Evolutionary conservation across 75 land plant species (phyloP).

Genomic region (Pinus taeda): DNA sequence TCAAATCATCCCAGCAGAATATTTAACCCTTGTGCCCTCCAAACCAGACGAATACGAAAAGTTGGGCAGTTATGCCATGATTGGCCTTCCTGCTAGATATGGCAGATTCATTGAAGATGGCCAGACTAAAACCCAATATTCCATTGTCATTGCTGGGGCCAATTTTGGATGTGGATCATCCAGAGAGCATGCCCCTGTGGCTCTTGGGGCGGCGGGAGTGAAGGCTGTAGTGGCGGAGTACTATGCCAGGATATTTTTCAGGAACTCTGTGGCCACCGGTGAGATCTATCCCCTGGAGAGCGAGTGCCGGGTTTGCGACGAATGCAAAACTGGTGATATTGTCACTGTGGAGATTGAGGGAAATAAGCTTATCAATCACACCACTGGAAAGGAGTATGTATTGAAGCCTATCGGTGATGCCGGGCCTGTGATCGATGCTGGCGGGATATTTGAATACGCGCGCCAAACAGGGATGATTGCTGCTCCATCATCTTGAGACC

Average conservation of each 20-base stretch:
- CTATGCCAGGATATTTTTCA: conserved; percentile 89
- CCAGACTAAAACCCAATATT: conserved; percentile 45
- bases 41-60: conserved; percentile 93
- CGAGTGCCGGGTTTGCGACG: conserved; percentile 71
- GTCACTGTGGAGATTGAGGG: conserved; percentile 78
- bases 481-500: conserved; percentile 1
- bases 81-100: conserved; percentile 67
- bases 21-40: conserved; percentile 93
- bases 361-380: conserved; percentile 69
- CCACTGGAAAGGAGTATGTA: conserved; percentile 77
- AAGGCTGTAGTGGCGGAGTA: conserved; percentile 92
- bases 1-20: conserved; percentile 98
- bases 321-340: conserved; percentile 79
- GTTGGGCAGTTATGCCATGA: conserved; percentile 84
- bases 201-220: conserved; percentile 89
- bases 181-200: conserved; percentile 96
- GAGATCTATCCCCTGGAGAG: conserved; percentile 90
- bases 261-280: conserved; percentile 96
- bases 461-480: conserved; percentile 94
- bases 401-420: conserved; percentile 98
- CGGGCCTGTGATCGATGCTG: conserved; percentile 96
- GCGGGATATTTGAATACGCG: conserved; percentile 94
- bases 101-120: conserved; percentile 57
- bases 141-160: conserved; percentile 74
- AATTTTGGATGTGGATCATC: conserved; percentile 99